Percentiles rank a stretch among this genome's conserved stretches.
Conservation (phyloP, 2,329 filamentous ascomycete genomes). For the Paraconiothyrium sp. region DNA sequence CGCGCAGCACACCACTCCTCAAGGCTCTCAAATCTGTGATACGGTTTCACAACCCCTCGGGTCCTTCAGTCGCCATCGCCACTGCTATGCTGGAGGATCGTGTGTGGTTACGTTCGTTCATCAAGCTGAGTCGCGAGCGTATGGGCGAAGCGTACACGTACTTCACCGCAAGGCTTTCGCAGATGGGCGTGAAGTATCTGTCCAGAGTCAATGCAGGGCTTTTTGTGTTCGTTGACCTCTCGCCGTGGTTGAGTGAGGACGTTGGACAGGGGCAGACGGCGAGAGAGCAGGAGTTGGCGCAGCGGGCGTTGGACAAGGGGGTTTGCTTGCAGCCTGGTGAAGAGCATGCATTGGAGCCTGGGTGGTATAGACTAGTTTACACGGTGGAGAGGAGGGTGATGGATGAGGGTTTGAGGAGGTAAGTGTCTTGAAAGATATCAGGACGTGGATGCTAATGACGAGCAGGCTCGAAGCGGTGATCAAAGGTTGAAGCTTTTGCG, state of each 20-base stretch:
- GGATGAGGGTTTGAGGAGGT: conserved; percentile 45
- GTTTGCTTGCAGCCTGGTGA: conserved; percentile 38
- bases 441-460: neutral
- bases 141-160: conserved; percentile 54
- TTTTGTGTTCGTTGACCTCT: conserved; percentile 65
- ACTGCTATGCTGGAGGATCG: conserved; percentile 33
- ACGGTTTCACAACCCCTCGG: conserved; percentile 41
- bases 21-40: conserved; percentile 41
- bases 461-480: neutral
- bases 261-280: conserved; percentile 31
- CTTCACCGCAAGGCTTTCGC: conserved; percentile 49
- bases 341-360: conserved; percentile 48
- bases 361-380: conserved; percentile 56
- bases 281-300: conserved; percentile 38
- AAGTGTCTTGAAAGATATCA: neutral
- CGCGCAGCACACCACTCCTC: conserved; percentile 27
- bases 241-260: conserved; percentile 22
- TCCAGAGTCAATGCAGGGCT: conserved; percentile 64
- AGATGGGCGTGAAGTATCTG: conserved; percentile 58
- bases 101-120: conserved; percentile 54
- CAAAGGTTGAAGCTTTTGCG: neutral
- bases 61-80: conserved; percentile 27
- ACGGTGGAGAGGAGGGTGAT: conserved; percentile 48
- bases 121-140: conserved; percentile 54
- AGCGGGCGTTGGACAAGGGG: conserved; percentile 26